Evolutionary conservation across 768 basidiomycete genomes (phyloP).

Genomic region (Gelatoporia subvermispora): DNA sequence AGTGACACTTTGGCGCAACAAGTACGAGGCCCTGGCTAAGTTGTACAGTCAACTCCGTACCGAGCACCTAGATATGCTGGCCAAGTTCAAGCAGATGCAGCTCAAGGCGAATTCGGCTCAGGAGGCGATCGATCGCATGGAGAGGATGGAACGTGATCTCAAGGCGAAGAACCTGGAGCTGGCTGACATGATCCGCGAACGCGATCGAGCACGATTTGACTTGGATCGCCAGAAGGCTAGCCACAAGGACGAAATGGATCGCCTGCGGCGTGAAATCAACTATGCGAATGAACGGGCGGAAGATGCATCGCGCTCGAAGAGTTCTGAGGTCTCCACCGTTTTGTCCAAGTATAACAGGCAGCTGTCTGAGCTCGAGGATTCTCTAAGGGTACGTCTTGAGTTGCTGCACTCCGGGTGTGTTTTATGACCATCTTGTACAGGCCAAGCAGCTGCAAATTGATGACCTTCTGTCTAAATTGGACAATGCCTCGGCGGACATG

Average conservation of each 20-base stretch:
- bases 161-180: slow-evolving; percentile 98
- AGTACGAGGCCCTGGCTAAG: slow-evolving; percentile 97
- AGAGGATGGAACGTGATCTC: slow-evolving; percentile 95
- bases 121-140: slow-evolving; percentile 97
- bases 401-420: neutral
- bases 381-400: slow-evolving; percentile 62
- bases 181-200: slow-evolving; percentile 97
- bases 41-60: slow-evolving; percentile 97
- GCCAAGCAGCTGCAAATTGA: slow-evolving; percentile 96
- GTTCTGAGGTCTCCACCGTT: slow-evolving; percentile 84
- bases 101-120: slow-evolving; percentile 98
- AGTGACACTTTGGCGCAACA: slow-evolving; percentile 94
- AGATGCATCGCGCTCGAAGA: slow-evolving; percentile 87
- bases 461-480: slow-evolving; percentile 78
- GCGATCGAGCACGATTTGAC: slow-evolving; percentile 94
- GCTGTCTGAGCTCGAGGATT: slow-evolving; percentile 93
- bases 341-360: slow-evolving; percentile 95
- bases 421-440: slow-evolving; percentile 34
- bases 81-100: slow-evolving; percentile 96
- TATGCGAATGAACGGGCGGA: slow-evolving; percentile 99
- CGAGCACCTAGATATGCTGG: slow-evolving; percentile 95
- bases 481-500: slow-evolving; percentile 67
- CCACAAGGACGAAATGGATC: slow-evolving; percentile 93
- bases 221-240: slow-evolving; percentile 88
- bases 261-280: slow-evolving; percentile 83